These are phyloP conservation scores for Fusarium agapanthi DNA, from an alignment of 2,329 filamentous ascomycete species.

Conservation along the genomic window DNA sequence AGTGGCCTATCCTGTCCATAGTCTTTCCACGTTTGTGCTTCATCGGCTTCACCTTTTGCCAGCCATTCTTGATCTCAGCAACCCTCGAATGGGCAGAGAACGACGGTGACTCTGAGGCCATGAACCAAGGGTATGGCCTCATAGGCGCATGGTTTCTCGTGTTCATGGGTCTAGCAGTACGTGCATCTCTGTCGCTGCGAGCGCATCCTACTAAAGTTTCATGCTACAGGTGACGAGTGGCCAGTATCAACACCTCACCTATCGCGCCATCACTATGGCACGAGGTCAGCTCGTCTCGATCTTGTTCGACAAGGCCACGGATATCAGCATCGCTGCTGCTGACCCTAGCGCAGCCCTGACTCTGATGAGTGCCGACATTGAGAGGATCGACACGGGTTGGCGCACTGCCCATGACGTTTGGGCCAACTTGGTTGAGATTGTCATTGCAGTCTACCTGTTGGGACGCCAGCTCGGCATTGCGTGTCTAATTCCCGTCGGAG, in stretches of 20 bases:
- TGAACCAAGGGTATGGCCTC: conserved; percentile 24
- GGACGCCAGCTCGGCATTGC: conserved; percentile 46
- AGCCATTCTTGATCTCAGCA: conserved; percentile 33
- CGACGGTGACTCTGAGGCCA: conserved; percentile 3
- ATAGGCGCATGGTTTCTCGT: conserved; percentile 35
- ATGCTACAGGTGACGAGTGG: conserved; percentile 3
- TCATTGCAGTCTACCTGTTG: conserved; percentile 56
- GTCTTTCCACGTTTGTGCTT: conserved; percentile 26
- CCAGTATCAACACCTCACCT: conserved; percentile 33
- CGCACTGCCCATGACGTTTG: conserved; percentile 53
- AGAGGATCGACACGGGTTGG: conserved; percentile 49
- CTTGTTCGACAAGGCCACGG: conserved; percentile 40
- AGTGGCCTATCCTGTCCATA: conserved; percentile 8
- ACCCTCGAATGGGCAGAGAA: conserved; percentile 16
- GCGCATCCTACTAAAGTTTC: not conserved
- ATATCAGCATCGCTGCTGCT: conserved; percentile 41
- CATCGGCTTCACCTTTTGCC: conserved; percentile 31
- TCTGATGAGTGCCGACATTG: conserved; percentile 56
- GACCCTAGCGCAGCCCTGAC: conserved; percentile 52
- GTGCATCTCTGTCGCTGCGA: rapidly evolving
- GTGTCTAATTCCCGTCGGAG: conserved; percentile 25
- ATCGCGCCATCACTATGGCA: conserved; percentile 43
- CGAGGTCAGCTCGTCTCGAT: conserved; percentile 44
- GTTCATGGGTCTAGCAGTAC: conserved; percentile 22
- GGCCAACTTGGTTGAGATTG: conserved; percentile 53